phyloP scores from a whole-genome alignment of 306 rosid species.

The Medicago lupulina region DNA sequence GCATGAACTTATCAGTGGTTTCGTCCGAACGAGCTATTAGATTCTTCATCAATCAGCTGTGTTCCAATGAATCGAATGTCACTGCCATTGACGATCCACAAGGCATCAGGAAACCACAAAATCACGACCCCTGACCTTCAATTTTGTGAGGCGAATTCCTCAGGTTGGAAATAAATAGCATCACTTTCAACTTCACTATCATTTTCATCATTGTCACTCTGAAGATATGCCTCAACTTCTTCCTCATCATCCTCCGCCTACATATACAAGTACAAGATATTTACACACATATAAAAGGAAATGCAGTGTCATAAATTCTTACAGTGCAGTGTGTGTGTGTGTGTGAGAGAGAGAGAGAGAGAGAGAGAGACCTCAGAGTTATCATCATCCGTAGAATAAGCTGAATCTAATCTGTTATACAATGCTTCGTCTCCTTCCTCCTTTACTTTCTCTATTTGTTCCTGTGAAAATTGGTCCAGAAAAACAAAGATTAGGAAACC shows the following conservation, averaged over 20 bases:
- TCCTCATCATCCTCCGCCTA: slow-evolving; percentile 59
- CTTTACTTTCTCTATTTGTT: slow-evolving; percentile 78
- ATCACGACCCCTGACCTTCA: slow-evolving; percentile 43
- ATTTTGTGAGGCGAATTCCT: slow-evolving; percentile 41
- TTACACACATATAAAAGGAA: background rate
- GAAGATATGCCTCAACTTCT: slow-evolving; percentile 60
- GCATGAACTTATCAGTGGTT: slow-evolving; percentile 20
- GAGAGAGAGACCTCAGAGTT: slow-evolving; percentile 64
- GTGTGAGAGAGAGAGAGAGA: slow-evolving; percentile 33
- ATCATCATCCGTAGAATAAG: slow-evolving; percentile 68
- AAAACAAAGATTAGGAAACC: slow-evolving; percentile 28
- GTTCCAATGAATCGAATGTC: too few relatives aligned
- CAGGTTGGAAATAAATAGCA: slow-evolving; percentile 38
- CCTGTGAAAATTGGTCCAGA: slow-evolving; percentile 52
- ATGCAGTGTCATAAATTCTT: background rate
- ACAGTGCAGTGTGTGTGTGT: background rate
- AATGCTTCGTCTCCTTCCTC: slow-evolving; percentile 73
- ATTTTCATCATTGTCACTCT: slow-evolving; percentile 48
- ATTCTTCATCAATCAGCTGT: slow-evolving; percentile 29
- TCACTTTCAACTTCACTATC: slow-evolving; percentile 44
- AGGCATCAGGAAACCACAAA: slow-evolving; percentile 2
- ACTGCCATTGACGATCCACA: slow-evolving; percentile 23
- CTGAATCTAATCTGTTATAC: slow-evolving; percentile 71
- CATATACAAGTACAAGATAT: slow-evolving; percentile 30
- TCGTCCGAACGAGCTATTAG: slow-evolving; percentile 26